phyloP scores from a whole-genome alignment of 1,284 basidiomycete genomes.

The Peniophora sp. region DNA sequence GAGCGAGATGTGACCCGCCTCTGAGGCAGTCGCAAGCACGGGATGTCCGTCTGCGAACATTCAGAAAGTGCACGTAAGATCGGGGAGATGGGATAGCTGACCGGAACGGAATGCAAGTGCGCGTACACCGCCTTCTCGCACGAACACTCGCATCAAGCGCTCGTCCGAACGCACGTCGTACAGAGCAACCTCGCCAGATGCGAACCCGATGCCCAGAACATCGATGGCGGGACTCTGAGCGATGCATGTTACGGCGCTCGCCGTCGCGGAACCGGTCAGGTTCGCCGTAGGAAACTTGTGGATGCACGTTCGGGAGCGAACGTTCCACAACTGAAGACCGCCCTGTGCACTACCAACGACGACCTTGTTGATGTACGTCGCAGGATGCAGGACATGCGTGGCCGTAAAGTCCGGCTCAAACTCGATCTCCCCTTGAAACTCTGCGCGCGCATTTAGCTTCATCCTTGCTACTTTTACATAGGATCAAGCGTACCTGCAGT shows the following conservation, averaged over 20 bases:
- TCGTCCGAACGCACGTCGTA: constrained; percentile 91
- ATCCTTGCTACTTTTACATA: neutral
- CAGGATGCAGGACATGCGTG: constrained; percentile 81
- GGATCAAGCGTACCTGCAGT: constrained; percentile 38
- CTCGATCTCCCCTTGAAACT: constrained; percentile 54
- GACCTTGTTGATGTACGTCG: constrained; percentile 96
- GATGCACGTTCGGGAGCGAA: constrained; percentile 70
- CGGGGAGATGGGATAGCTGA: constrained; percentile 26
- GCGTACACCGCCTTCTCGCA: constrained; percentile 75
- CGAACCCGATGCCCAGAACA: constrained; percentile 86
- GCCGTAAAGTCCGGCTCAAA: constrained; percentile 82
- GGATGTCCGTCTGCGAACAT: constrained; percentile 67
- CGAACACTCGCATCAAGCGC: constrained; percentile 79
- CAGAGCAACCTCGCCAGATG: constrained; percentile 81
- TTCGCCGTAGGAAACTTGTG: constrained; percentile 49
- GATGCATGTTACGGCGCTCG: constrained; percentile 64
- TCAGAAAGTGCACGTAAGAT: neutral
- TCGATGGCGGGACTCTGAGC: constrained; percentile 95
- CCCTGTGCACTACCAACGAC: constrained; percentile 82
- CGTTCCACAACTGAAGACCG: constrained; percentile 90
- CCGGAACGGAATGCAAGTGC: constrained; percentile 86
- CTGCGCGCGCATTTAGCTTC: constrained; percentile 23
- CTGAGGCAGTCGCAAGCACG: constrained; percentile 79
- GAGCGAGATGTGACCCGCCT: constrained; percentile 80
- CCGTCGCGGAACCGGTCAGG: constrained; percentile 42